Evolutionary conservation across 1,284 basidiomycete species (phyloP), one percentile per base, ranked within the genome.

Genomic region (Paramarasmius palmivorus): DNA sequence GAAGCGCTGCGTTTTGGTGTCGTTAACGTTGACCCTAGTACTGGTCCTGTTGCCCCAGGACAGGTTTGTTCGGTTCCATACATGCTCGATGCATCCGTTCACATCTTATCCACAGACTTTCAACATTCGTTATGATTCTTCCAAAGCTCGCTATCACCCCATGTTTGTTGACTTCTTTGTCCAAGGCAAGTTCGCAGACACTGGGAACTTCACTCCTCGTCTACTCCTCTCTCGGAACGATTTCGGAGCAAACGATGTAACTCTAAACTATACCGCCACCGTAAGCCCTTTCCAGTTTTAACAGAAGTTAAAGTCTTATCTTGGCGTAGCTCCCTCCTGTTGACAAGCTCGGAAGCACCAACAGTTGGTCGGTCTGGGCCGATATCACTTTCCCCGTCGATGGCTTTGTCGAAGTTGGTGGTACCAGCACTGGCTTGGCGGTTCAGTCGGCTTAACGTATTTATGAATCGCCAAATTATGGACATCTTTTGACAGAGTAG

Each of bases 281-380:
- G 41, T 44, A 9, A 22, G 41, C 25, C 9, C 8, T 5, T 44
- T 44, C n/a, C 41, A 23, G 9, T 10, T 17, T 22, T 25, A 10
- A 6, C 20, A 14, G 4, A 25, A 7, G 25, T 9, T 15, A 7
- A 23, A 2, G 14, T 15, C 23, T 44, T 25, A 10, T 26, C 20
- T 22, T 44, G 10, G 15, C 2, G 8, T 44, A 44, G 41, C 20
- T 26, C 8, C 41, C 41, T 10, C 41, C 41, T n/a, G 3, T 44
- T 22, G 41, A 44, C 2, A 44, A 2, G 4, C 41, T 44, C 23
- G 41, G 41, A 44, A 9, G 15, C 6, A 44, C 41, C 23, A 26
- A 44, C 41, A 26, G 23, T n/a, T 44, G 41, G 41, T 44, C 25
- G 41, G 41, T 44, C n/a, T 44, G 41, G 41, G 41, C 41, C 23